A percentile compares a stretch with the other conserved stretches of the same genome.
Evolutionary conservation across 1,284 basidiomycete genomes (phyloP).

Genomic region (Naganishia albida): DNA sequence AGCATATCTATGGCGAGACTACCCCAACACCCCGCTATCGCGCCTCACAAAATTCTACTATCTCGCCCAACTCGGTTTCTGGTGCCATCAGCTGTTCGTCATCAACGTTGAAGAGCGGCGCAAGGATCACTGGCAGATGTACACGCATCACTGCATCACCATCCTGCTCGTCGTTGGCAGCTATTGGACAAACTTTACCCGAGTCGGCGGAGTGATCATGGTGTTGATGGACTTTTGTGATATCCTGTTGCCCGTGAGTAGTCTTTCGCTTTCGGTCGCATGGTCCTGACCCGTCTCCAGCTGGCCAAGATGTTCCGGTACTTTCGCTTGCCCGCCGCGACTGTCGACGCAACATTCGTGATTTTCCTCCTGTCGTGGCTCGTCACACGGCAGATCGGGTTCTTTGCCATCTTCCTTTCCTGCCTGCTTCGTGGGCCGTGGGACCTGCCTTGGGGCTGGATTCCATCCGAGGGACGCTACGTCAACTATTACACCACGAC

Average conservation of each 20-base stretch:
- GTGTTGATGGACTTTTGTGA: constrained; percentile 92
- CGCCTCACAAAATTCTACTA: constrained; percentile 87
- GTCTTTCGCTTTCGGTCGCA: not conserved
- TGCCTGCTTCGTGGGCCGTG: constrained; percentile 59
- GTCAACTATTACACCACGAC: constrained; percentile 58
- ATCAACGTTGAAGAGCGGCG: constrained; percentile 90
- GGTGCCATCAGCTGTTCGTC: constrained; percentile 86
- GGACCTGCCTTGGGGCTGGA: constrained; percentile 63
- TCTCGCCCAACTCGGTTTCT: constrained; percentile 87
- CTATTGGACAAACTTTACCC: constrained; percentile 81
- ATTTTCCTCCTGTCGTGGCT: constrained; percentile 87
- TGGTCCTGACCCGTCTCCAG: constrained; percentile 53
- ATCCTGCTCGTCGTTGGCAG: constrained; percentile 73
- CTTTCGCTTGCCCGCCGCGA: constrained; percentile 65
- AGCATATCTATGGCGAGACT: constrained; percentile 72
- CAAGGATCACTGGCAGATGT: constrained; percentile 95
- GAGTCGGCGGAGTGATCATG: constrained; percentile 84
- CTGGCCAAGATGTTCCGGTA: constrained; percentile 93
- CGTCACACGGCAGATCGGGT: constrained; percentile 77
- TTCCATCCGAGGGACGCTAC: constrained; percentile 63
- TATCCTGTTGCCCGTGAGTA: constrained; percentile 81
- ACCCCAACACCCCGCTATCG: constrained; percentile 78
- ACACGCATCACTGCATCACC: constrained; percentile 90
- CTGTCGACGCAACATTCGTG: constrained; percentile 72
- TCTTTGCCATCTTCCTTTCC: constrained; percentile 68